Evolutionary conservation across 495 filamentous ascomycete genomes (phyloP), one percentile per base, ranked within the genome.

Genomic region (Sporormia fimetaria): DNA sequence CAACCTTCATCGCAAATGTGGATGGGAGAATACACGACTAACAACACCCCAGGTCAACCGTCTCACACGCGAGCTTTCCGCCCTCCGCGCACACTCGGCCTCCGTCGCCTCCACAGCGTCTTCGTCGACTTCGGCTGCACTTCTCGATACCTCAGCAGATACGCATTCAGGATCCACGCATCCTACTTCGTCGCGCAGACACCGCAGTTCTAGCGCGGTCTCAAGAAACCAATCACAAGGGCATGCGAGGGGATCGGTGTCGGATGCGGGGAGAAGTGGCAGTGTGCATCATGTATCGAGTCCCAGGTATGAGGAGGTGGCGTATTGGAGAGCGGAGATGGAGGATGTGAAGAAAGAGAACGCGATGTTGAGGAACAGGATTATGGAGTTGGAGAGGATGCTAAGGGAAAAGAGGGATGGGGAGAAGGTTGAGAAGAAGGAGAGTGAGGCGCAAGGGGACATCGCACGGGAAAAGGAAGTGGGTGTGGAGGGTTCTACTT

Each of bases 31-130:
- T 21, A 33, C 33, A 38, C 16, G 20, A n/a, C n/a, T n/a, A n/a
- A n/a, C n/a, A n/a, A n/a, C 16, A 16, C 20, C 8, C 4, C 55
- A 92, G 86, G 83, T 94, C 31, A 95, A 95, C 63, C 83, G 86
- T 32, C 72, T 95, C 37, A 88, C 83, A 2, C 77, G 87, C 40
- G 87, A 95, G 54, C 77, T 95, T 33, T 73, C 76, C 9, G 59
- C 78, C 26, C 76, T 94, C 27, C 80, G 87, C 41, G 74, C 74
- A 26, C 78, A 83, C 28, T 85, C 84, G 49, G 77, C 81, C 10
- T 87, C 81, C 9, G 82, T 84, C 21, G 77, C 76, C 35, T 90
- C 84, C 9, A 90, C 83, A 16, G 59, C 80, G 15, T 92, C 84
- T 8, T 85, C 82, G 14, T 71, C 78, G 12, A 69, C 70, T 21